Conservation (phyloP, 1,284 basidiomycete species). For the Sanghuangporus sanghuang region DNA sequence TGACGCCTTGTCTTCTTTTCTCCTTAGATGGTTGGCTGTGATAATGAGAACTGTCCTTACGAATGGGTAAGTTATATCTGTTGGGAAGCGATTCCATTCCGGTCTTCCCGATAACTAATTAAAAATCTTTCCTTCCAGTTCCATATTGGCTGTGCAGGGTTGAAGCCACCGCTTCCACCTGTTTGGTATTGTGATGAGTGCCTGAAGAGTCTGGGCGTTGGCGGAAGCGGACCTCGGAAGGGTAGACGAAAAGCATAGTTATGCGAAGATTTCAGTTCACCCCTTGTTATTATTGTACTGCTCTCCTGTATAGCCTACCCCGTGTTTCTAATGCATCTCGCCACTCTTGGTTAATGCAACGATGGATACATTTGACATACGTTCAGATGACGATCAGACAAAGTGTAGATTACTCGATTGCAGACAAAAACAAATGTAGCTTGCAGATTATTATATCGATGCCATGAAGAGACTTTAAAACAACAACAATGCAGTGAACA, state of each 20-base stretch:
- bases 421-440: neutral
- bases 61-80: constrained; percentile 53
- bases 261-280: neutral
- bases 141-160: constrained; percentile 25
- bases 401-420: neutral
- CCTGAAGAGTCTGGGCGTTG: constrained; percentile 8
- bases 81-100: neutral
- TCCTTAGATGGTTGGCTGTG: constrained; percentile 63
- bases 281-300: neutral
- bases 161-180: constrained; percentile 23
- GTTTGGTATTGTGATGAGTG: constrained; percentile 26
- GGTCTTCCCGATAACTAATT: neutral
- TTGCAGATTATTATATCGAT: neutral
- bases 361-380: neutral
- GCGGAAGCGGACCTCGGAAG: constrained; percentile 9
- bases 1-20: neutral
- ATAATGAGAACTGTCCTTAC: constrained; percentile 59
- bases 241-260: neutral
- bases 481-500: neutral
- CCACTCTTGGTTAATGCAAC: too few species aligned
- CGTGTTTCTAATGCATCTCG: too few species aligned
- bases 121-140: constrained; percentile 19
- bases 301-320: too few species aligned
- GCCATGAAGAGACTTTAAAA: neutral
- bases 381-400: neutral